Evolutionary conservation across 768 basidiomycete genomes (phyloP).

Genomic region (Suillus bovinus): DNA sequence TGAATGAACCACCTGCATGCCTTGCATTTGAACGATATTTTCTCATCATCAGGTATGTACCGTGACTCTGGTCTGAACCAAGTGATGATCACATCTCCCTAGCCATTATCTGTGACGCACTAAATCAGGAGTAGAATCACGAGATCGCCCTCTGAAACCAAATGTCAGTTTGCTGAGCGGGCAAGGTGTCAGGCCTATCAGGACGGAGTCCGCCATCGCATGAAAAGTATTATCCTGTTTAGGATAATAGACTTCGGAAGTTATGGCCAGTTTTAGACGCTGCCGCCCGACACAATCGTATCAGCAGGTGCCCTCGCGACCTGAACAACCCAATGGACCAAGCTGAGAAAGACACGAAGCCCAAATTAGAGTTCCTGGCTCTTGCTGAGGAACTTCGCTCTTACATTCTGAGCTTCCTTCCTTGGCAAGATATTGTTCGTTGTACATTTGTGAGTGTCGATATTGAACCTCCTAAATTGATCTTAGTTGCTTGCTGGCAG

Average conservation of each 20-base stretch:
- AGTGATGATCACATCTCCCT: not conserved
- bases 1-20: not conserved
- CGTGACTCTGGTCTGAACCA: not conserved
- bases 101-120: not conserved
- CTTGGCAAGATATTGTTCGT: not conserved
- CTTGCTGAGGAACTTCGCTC: constrained; percentile 1
- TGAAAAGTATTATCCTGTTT: not conserved
- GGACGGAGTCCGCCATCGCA: not conserved
- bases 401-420: not conserved
- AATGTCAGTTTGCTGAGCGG: not conserved
- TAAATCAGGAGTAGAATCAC: not conserved
- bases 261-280: not conserved
- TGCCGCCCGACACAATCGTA: not conserved
- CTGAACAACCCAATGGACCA: not conserved
- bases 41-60: not conserved
- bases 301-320: not conserved
- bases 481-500: not conserved
- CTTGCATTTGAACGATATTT: not conserved
- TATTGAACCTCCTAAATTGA: not conserved
- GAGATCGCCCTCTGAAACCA: not conserved
- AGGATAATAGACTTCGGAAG: not conserved
- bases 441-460: not conserved
- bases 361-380: not conserved
- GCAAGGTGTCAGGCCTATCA: not conserved
- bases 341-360: not conserved